These are phyloP conservation scores for Fusarium longipes DNA, from an alignment of 2,329 filamentous ascomycete species.

Conservation along the genomic window DNA sequence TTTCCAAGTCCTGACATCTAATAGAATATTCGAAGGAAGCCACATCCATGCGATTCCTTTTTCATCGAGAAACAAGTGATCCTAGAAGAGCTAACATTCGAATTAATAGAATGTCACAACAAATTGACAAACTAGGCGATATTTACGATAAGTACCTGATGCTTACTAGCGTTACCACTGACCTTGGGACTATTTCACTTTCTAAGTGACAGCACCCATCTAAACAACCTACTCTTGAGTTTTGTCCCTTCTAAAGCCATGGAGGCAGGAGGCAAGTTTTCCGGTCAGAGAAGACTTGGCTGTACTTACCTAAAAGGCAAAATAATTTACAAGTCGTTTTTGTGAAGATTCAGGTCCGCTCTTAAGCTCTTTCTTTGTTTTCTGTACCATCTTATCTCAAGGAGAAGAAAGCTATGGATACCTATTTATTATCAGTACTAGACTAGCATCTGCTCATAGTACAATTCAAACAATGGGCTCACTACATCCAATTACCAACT, in stretches of 20 bases:
- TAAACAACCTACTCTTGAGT: too few species aligned
- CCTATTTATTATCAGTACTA: neutral
- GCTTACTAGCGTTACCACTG: too few species aligned
- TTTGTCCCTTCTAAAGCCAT: neutral
- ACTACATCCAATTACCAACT: neutral
- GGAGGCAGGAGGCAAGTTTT: too few species aligned
- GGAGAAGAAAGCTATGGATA: neutral
- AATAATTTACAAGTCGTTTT: neutral
- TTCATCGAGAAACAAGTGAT: neutral
- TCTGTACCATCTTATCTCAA: neutral
- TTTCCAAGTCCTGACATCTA: neutral
- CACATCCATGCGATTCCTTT: neutral
- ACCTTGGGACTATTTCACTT: neutral
- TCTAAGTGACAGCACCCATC: too few species aligned
- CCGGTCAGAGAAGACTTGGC: too few species aligned
- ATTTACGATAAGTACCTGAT: neutral
- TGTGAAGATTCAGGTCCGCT: too few species aligned
- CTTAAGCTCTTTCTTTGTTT: too few species aligned
- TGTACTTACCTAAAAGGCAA: too few species aligned
- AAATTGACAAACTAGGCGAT: neutral
- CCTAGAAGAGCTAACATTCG: neutral
- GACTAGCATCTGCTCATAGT: neutral
- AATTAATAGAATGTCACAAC: neutral
- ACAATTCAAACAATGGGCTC: neutral
- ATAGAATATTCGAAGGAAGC: neutral